phyloP scores from a whole-genome alignment of 106 monocot species.

The Ottelia alismoides region DNA sequence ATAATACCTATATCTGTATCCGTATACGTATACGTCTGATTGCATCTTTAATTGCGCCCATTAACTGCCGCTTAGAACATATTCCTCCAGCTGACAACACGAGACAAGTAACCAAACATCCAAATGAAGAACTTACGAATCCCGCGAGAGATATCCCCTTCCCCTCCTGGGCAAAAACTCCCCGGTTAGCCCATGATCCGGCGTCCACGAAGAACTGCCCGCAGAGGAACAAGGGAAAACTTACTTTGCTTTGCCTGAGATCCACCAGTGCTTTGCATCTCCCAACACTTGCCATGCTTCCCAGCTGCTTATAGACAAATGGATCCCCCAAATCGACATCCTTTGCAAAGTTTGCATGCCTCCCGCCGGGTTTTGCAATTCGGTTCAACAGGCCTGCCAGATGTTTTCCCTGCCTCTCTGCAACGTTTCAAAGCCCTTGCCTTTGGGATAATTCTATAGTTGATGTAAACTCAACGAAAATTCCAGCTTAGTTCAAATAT shows the following conservation, averaged over 20 bases:
- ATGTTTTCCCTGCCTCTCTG: slow-evolving; percentile 94
- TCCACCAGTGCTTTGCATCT: slow-evolving; percentile 96
- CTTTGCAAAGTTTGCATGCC: slow-evolving; percentile 34
- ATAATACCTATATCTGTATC: too few species aligned
- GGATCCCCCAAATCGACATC: slow-evolving; percentile 34
- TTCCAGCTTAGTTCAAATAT: not conserved
- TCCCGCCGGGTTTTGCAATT: slow-evolving; percentile 58
- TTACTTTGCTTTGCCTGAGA: slow-evolving; percentile 88
- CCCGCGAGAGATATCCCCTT: slow-evolving; percentile 77
- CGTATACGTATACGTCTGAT: too few species aligned
- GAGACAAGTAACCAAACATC: slow-evolving; percentile 82
- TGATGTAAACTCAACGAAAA: not conserved
- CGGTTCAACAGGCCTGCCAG: slow-evolving; percentile 53
- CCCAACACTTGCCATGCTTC: slow-evolving; percentile 97
- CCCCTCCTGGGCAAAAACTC: slow-evolving; percentile 33
- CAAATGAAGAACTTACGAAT: slow-evolving; percentile 90
- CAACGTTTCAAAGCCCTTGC: slow-evolving; percentile 34
- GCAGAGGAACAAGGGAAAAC: not conserved
- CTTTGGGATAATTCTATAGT: not conserved
- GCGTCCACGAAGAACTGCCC: too few species aligned
- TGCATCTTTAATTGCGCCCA: too few species aligned
- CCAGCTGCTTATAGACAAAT: slow-evolving; percentile 88
- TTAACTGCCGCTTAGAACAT: slow-evolving; percentile 87
- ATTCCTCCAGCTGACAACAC: slow-evolving; percentile 93
- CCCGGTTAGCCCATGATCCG: not conserved